Evolutionary conservation across 1,284 basidiomycete species (phyloP), one percentile per base, ranked within the genome.

Genomic region (Mixia osmundae): DNA sequence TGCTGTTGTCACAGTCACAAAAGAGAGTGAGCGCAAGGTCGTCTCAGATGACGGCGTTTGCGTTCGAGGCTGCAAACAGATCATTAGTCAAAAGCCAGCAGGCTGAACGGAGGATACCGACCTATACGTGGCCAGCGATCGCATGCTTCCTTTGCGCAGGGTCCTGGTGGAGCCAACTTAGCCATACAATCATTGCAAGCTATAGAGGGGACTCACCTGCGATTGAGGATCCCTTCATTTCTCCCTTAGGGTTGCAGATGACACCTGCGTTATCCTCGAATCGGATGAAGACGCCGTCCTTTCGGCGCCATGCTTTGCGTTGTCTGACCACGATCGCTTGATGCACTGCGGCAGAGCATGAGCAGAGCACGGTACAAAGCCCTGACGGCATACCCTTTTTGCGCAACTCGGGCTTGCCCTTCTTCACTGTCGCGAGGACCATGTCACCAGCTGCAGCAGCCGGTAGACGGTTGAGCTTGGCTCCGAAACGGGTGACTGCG

Each of bases 191-290:
- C n/a, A n/a, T n/a, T n/a, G n/a, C n/a, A n/a, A n/a, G n/a, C n/a
- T n/a, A n/a, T n/a, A n/a, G n/a, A n/a, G n/a, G n/a, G n/a, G n/a
- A n/a, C n/a, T n/a, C n/a, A n/a, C n/a, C n/a, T n/a, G n/a, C n/a
- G n/a, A n/a, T n/a, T n/a, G n/a, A n/a, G n/a, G 79, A 85, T 43
- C 89, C 89, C 71, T 99, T 99, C 89, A 99, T 97, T 67, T 99
- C 89, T 56, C 91, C 89, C 71, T 95, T 95, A 55, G 82, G 79
- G 69, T 95, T 95, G 55, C 57, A 80, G 47, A 89, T 87, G 46
- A 89, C 83, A 61, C 83, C 85, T 40, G 85, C 85, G 59, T 89
- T 89, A 63, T 89, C 85, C 76, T 89, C 89, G 50, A 97, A 97
- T 71, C 94, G 94, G 57, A 97, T 76, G 74, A 94, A 94, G 48